Base-by-base conservation (phyloP, 768 basidiomycete genomes). In the Pholiota conissans region DNA sequence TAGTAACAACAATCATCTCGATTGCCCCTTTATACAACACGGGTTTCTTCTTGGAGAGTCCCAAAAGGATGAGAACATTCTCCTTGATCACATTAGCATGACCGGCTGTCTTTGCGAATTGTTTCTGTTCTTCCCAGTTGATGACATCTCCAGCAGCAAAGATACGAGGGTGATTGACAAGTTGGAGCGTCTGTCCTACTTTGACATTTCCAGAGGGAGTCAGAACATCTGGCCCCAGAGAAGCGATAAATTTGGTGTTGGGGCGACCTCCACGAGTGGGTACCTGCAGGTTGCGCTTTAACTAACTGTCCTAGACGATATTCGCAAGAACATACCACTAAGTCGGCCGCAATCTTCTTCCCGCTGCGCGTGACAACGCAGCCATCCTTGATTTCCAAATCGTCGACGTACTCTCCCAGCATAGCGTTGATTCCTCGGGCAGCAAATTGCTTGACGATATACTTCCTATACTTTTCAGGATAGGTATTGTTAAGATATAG, bases 61-160 rank as follows among this genome's bases (percentile, higher is more conserved):
- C 65, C 29, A 86, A 69, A 51, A 81, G 64, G 28, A 69, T 67
- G 0, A 83, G 29, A 14, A 87, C 67, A 57, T 90, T 90, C 27
- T 74, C 69, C 2, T 72, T 74, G 34, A 84, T 72, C 35, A 45
- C 42, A 5, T 45, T 45, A 22, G 24, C 22, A 59, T 90, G 89
- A 6, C 62, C 63, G 1, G 47, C 22, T 0, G 72, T 73, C 66
- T 89, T 88, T 14, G 59, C 68, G 4, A 70, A 66, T 50, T 78
- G 85, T 62, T 88, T 89, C 69, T 88, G 83, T 67, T 89, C 89
- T 0, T 71, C 56, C 74, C 80, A 83, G 42, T 86, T 84, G 54
- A 84, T 79, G 54, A 84, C 76, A 63, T 90, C 89, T 3, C 88
- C 88, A 3, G 72, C 76, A 0, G 87, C 89, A 57, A 85, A 88